Base-by-base conservation (phyloP, 202 grass and related monocot species). In the Saccharum hybrid region DNA sequence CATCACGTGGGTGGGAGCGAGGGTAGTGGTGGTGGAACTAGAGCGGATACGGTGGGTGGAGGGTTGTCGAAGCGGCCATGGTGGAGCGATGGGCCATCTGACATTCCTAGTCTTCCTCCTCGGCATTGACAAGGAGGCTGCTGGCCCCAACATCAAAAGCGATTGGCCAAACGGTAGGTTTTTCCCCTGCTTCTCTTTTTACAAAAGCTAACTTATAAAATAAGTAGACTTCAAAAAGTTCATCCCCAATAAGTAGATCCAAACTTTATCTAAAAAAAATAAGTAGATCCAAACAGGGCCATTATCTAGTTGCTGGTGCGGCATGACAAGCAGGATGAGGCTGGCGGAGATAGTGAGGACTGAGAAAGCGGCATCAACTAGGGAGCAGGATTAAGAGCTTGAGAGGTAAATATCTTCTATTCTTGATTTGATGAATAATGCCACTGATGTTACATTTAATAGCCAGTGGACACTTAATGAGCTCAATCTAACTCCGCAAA, bases 381-480 rank as follows among this genome's bases (percentile, higher is more conserved):
- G 12, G 42, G 69, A 30, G 6, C n/a, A 45, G 5, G 38, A 71
- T 70, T 23, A 69, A 41, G 21, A 26, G 38, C 1, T 46, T 72
- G 12, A 48, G 21, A 48, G 40, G 11, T 28, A 71, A 30, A 14
- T 42, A 46, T 46, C 40, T 46, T 71, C 21, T 26, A 23, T 45
- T 26, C n/a, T 45, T 43, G 10, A 71, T 45, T 6, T 71, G 40
- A 71, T 45, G 40, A 71, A 71, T 71, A 15, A 45, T 71, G 21
- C 11, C 21, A 71, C 40, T 14, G 21, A 13, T 1, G 21, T 4
- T 26, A 21, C 10, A 21, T 45, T n/a, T 41, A 21, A 22, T n/a
- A 22, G 19, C 16, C 36, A 68, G 1, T 21, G 18, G 38, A n/a
- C 9, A 42, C 19, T 21, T 71, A 72, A 30, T 18, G 12, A 26